Evolutionary conservation across 495 filamentous ascomycete species (phyloP).

Genomic region (Neurospora intermedia): DNA sequence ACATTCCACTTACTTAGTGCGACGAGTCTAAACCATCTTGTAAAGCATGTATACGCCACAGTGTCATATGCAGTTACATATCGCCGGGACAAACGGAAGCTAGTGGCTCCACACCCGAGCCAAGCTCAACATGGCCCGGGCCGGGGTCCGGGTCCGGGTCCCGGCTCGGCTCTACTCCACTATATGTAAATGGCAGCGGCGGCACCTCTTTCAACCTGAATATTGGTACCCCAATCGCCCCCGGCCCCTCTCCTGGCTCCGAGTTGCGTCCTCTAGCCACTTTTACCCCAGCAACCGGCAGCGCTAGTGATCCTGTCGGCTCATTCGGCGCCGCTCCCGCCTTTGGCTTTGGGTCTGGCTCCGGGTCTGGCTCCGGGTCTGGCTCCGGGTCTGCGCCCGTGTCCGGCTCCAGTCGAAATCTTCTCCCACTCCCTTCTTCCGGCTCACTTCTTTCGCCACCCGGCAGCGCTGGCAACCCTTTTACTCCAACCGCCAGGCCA

Average conservation of each 20-base stretch:
- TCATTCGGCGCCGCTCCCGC: not conserved
- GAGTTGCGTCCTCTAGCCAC: not conserved
- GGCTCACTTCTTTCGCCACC: not conserved
- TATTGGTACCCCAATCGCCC: not conserved
- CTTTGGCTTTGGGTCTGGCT: not conserved
- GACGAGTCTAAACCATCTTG: constrained; percentile 19
- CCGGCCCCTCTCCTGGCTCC: not conserved
- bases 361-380: not conserved
- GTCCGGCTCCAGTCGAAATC: not conserved
- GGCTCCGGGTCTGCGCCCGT: not conserved
- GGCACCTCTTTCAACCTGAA: not conserved
- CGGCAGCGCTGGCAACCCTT: not conserved
- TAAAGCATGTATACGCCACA: constrained; percentile 20
- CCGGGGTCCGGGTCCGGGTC: not conserved
- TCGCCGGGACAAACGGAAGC: not conserved
- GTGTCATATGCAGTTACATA: constrained; percentile 20
- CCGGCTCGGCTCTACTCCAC: not conserved
- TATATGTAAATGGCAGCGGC: not conserved
- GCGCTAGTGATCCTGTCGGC: not conserved
- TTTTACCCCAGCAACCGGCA: not conserved
- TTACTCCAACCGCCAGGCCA: not conserved
- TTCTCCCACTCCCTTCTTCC: not conserved
- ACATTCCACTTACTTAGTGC: constrained; percentile 10
- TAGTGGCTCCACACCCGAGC: not conserved
- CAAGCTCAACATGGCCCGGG: not conserved